Evolutionary conservation across 768 basidiomycete species (phyloP), one percentile per base, ranked within the genome.

Genomic region (Lentinus brumalis): DNA sequence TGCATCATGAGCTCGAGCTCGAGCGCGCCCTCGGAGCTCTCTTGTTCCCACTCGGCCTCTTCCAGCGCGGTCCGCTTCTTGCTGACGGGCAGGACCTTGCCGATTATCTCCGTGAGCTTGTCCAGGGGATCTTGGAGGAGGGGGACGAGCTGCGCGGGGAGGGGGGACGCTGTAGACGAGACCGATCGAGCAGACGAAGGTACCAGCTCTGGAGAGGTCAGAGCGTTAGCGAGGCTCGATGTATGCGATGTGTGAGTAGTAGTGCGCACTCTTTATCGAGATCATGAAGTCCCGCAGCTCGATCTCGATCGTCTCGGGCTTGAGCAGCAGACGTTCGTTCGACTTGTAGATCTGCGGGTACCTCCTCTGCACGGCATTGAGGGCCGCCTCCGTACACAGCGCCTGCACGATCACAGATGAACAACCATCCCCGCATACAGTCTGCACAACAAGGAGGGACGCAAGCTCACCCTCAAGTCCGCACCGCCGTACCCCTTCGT

Each of bases 401-500:
- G 97, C 96, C 96, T 86, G 52, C n/a, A 45, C 14, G 9, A 18
- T 51, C 14, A 15, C 38, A 10, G 3, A 11, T 51, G 42, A 55
- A 26, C 26, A 15, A 32, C 10, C 55, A 66, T 26, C 21, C 21
- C 21, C 21, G 21, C 57, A 66, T 42, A 45, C 39, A 53, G 30
- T 44, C 15, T n/a, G 14, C 39, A 51, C 61, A 60, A 66, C 31
- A 18, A 45, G 58, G 12, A 44, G 53, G 18, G 1, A 52, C 41
- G 45, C 52, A 31, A 41, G 78, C 91, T 63, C 66, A 96, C 96
- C 75, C 97, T 79, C 58, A 99, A 73, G 80, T 99, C 97, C 40
- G 97, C 97, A 64, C 97, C 97, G 29, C 93, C 97, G 73, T 98
- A 99, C 0, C 97, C 97, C 74, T 98, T 98, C 8, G 96, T 98